Conservation (phyloP, 139 green algal species). For the Yamagishiella unicocca region DNA sequence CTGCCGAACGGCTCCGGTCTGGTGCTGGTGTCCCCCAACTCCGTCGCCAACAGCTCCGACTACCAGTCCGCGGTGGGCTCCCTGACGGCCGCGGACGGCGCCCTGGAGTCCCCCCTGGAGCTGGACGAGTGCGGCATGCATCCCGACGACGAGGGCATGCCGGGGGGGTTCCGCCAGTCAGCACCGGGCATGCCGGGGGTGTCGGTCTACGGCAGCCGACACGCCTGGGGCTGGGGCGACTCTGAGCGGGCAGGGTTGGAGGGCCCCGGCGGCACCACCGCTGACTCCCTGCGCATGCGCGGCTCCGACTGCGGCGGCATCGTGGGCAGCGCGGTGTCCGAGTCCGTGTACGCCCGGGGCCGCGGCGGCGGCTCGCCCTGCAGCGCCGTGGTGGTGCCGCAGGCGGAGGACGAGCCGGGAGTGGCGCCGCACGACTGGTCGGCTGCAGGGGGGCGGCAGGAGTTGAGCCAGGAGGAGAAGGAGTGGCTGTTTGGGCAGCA, state of each 20-base stretch:
- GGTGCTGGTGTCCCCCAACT: not conserved
- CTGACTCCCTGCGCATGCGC: not conserved
- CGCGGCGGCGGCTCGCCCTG: not conserved
- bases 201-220: too few species aligned
- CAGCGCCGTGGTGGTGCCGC: not conserved
- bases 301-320: not conserved
- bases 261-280: not conserved
- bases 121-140: constrained; percentile 6
- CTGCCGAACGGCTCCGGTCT: not conserved
- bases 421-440: constrained; percentile 4
- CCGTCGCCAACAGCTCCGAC: not conserved
- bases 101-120: constrained; percentile 1
- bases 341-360: not conserved
- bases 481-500: constrained; percentile 36
- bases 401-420: not conserved
- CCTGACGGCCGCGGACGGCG: not conserved
- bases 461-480: constrained; percentile 28
- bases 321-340: not conserved
- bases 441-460: not conserved
- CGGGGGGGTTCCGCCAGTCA: too few species aligned
- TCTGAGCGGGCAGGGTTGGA: not conserved
- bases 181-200: too few species aligned
- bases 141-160: too few species aligned
- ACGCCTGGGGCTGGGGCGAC: too few species aligned
- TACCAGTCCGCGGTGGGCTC: not conserved